Conservation (phyloP, 2,329 filamentous ascomycete species). For the Xylariales sp. region DNA sequence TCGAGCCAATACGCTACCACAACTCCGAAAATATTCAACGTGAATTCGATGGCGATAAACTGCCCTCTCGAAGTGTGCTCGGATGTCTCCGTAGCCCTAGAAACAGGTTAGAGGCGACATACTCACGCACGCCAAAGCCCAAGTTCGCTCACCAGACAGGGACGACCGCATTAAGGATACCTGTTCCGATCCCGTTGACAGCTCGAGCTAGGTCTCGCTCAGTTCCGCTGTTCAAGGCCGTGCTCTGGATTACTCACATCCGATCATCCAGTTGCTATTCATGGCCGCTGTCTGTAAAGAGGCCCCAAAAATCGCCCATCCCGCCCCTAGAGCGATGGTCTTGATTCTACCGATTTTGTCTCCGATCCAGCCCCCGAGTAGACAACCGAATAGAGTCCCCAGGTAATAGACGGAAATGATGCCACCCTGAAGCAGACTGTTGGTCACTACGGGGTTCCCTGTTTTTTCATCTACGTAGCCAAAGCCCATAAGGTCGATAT, state of each 20-base stretch:
- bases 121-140: neutral
- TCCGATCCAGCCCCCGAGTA: slow-evolving; percentile 72
- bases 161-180: slow-evolving; percentile 76
- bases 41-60: slow-evolving; percentile 79
- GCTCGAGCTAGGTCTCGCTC: slow-evolving; percentile 58
- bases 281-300: slow-evolving; percentile 72
- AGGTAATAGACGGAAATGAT: slow-evolving; percentile 69
- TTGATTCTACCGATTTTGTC: slow-evolving; percentile 72
- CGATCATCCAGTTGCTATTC: slow-evolving; percentile 78
- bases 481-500: slow-evolving; percentile 73
- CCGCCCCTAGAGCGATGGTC: slow-evolving; percentile 69
- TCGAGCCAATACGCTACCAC: slow-evolving; percentile 71
- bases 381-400: slow-evolving; percentile 70
- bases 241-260: slow-evolving; percentile 55
- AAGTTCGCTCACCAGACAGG: slow-evolving; percentile 64
- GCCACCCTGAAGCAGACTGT: slow-evolving; percentile 71
- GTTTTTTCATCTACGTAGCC: slow-evolving; percentile 66
- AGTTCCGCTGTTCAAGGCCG: slow-evolving; percentile 17
- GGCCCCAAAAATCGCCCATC: slow-evolving; percentile 71
- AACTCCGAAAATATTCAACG: slow-evolving; percentile 77
- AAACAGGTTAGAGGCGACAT: neutral
- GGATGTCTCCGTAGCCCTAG: slow-evolving; percentile 73
- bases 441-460: slow-evolving; percentile 63
- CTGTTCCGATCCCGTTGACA: slow-evolving; percentile 74
- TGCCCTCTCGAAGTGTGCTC: slow-evolving; percentile 75